Conservation (phyloP, 805 yeast species). For the Yarrowia porcina region DNA sequence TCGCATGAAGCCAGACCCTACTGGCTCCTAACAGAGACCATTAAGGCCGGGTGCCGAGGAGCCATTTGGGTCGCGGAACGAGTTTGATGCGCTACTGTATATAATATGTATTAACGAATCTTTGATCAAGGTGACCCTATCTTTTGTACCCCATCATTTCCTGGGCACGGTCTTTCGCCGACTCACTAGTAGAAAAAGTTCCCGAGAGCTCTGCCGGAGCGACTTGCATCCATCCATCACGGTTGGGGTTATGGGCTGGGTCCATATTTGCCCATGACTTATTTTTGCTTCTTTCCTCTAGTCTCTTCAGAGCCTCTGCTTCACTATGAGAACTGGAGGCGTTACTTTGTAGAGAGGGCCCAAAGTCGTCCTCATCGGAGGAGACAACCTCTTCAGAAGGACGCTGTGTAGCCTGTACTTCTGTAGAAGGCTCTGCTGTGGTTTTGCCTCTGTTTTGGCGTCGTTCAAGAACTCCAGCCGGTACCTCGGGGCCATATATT, state of each 20-base stretch:
- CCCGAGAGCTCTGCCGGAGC: background rate
- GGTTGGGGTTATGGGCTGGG: background rate
- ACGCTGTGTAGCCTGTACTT: background rate
- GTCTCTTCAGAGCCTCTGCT: constrained; percentile 5
- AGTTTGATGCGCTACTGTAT: constrained; percentile 42
- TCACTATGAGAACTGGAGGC: background rate
- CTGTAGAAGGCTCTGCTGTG: background rate
- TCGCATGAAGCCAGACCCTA: constrained; percentile 93
- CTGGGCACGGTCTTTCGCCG: background rate
- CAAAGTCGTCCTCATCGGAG: constrained; percentile 6
- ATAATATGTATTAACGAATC: constrained; percentile 1
- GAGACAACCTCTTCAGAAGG: background rate
- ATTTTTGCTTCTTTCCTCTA: background rate
- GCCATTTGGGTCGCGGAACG: constrained; percentile 93
- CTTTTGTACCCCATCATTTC: constrained; percentile 3
- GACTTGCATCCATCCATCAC: constrained; percentile 10
- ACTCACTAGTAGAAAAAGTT: background rate
- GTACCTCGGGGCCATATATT: background rate
- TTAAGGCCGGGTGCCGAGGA: constrained; percentile 75
- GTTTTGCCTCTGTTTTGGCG: background rate
- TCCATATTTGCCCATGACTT: constrained; percentile 4
- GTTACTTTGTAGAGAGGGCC: background rate
- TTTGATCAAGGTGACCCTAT: background rate
- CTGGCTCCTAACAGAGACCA: constrained; percentile 79
- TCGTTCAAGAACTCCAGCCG: background rate